These are phyloP conservation scores for Melaleuca alternifolia DNA, from an alignment of 345 rosid species.

Conservation along the genomic window DNA sequence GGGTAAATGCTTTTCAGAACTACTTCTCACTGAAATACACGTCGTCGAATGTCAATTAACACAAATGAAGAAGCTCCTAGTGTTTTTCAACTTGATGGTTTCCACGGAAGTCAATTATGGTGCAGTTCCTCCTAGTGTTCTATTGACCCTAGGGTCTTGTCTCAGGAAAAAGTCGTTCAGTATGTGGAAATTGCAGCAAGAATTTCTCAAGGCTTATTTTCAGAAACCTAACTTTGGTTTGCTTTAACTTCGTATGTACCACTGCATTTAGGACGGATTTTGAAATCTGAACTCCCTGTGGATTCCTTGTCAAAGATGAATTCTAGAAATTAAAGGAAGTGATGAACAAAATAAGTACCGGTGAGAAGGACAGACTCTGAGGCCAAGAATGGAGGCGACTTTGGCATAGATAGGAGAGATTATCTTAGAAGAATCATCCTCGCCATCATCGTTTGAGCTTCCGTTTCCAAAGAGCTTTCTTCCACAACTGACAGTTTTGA, in stretches of 20 bases:
- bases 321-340: background rate
- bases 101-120: background rate
- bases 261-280: background rate
- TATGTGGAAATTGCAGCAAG: background rate
- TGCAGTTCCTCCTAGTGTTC: background rate
- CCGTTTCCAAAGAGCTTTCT: conserved; percentile 16
- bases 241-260: background rate
- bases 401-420: conserved; percentile 48
- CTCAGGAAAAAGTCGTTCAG: background rate
- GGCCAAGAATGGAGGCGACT: conserved; percentile 35
- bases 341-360: conserved; percentile 18
- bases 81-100: background rate
- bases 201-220: background rate
- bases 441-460: background rate
- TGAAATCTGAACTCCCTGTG: background rate
- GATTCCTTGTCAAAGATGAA: background rate
- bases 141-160: background rate
- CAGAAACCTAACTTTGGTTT: background rate
- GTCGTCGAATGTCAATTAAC: background rate
- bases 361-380: conserved; percentile 74
- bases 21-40: background rate
- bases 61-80: background rate
- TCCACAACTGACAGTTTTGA: conserved; percentile 75
- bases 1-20: background rate
- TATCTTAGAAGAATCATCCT: conserved; percentile 3